Conservation (phyloP, 768 basidiomycete species). For the Terana coerulea region DNA sequence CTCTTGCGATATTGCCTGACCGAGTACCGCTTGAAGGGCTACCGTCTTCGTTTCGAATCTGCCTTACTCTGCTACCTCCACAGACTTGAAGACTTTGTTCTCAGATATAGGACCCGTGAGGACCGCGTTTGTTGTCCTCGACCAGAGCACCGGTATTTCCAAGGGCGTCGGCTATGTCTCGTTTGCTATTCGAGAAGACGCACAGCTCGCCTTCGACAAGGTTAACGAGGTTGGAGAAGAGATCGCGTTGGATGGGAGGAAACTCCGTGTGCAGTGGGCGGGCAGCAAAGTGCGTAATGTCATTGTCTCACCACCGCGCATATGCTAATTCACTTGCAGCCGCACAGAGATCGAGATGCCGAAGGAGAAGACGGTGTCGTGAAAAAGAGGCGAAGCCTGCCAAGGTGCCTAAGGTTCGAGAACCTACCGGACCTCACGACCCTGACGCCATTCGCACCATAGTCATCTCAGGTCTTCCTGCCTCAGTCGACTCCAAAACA, state of each 20-base stretch:
- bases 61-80: conserved; percentile 86
- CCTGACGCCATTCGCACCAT: conserved; percentile 83
- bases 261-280: conserved; percentile 77
- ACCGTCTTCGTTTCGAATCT: conserved; percentile 94
- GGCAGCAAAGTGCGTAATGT: conserved; percentile 57
- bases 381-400: conserved; percentile 31
- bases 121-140: conserved; percentile 88
- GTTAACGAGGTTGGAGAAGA: conserved; percentile 51
- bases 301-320: background rate
- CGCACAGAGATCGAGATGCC: conserved; percentile 28
- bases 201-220: conserved; percentile 64
- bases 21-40: conserved; percentile 41
- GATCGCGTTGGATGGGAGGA: conserved; percentile 63
- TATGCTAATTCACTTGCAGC: background rate
- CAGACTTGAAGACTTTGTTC: conserved; percentile 88
- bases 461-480: conserved; percentile 70
- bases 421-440: conserved; percentile 44
- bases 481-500: conserved; percentile 54
- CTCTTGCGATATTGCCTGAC: background rate
- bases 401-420: conserved; percentile 34
- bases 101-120: conserved; percentile 95
- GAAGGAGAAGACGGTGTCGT: conserved; percentile 37
- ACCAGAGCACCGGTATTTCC: conserved; percentile 67
- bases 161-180: conserved; percentile 98
- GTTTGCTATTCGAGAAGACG: conserved; percentile 88